phyloP scores from a whole-genome alignment of 2,329 filamentous ascomycete species.

The Fusarium denticulatum region DNA sequence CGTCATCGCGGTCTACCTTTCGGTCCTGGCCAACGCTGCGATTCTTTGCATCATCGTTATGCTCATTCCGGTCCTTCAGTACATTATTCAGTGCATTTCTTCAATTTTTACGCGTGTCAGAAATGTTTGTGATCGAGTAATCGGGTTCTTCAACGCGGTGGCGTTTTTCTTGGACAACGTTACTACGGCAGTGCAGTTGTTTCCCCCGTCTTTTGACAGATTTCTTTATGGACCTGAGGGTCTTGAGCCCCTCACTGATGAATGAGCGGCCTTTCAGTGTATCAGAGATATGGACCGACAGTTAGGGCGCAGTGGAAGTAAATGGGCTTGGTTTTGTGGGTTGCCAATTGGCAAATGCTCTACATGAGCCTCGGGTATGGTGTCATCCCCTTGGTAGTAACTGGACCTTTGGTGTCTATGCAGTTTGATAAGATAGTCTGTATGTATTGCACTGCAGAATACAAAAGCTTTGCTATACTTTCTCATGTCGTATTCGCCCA shows the following conservation, averaged over 20 bases:
- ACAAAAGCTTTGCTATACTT: rapidly evolving
- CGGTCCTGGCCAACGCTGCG: background rate
- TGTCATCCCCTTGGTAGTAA: too few relatives aligned
- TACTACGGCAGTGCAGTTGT: background rate
- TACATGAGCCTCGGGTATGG: background rate
- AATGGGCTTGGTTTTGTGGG: rapidly evolving
- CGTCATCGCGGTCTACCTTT: background rate
- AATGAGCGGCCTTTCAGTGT: rapidly evolving
- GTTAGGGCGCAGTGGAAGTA: rapidly evolving
- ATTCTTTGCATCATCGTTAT: background rate
- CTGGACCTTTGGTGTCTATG: background rate
- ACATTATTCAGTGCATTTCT: rapidly evolving
- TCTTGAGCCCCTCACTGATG: background rate
- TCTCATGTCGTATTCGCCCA: rapidly evolving
- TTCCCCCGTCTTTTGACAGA: background rate
- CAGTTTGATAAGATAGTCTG: background rate
- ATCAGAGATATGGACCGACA: rapidly evolving
- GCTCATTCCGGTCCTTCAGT: background rate
- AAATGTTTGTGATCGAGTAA: rapidly evolving
- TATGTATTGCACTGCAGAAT: background rate
- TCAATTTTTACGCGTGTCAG: rapidly evolving
- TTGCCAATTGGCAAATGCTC: rapidly evolving
- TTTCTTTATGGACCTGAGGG: background rate
- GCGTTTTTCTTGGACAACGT: background rate
- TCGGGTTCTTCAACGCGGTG: background rate